Evolutionary conservation across 2,329 filamentous ascomycete genomes (phyloP).

Genomic region (Diaporthe nobilis): DNA sequence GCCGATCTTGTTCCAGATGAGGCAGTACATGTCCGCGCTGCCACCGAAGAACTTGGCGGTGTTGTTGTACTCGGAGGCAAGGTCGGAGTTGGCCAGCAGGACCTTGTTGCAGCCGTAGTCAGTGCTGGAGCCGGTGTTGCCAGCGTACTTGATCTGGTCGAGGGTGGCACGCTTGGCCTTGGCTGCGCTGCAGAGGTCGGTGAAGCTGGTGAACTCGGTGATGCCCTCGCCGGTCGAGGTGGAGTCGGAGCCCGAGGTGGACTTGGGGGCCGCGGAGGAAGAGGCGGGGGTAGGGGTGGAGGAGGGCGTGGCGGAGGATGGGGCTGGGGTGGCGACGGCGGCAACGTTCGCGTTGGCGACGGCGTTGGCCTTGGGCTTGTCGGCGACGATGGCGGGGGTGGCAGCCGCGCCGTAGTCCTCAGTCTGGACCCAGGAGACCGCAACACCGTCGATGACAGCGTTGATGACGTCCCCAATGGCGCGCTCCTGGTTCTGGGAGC

Average conservation of each 20-base stretch:
- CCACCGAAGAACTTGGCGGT: constrained; percentile 44
- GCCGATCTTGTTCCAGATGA: constrained; percentile 69
- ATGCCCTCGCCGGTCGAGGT: constrained; percentile 74
- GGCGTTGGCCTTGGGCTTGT: constrained; percentile 24
- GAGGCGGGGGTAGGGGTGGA: constrained; percentile 36
- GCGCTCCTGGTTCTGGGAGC: constrained; percentile 45
- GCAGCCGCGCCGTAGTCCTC: constrained; percentile 41
- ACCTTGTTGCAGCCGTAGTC: constrained; percentile 69
- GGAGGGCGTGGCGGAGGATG: constrained; percentile 38
- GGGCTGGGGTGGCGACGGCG: constrained; percentile 34
- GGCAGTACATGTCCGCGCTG: constrained; percentile 52
- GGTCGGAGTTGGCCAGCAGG: constrained; percentile 54
- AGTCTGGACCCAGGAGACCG: constrained; percentile 47
- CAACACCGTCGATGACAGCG: constrained; percentile 48
- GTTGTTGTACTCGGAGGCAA: constrained; percentile 56
- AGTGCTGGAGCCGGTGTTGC: constrained; percentile 59
- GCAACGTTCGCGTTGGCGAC: constrained; percentile 6
- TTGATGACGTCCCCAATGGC: constrained; percentile 43
- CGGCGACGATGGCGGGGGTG: constrained; percentile 27
- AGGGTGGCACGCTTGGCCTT: constrained; percentile 62
- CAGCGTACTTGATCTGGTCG: constrained; percentile 61
- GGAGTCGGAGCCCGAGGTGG: constrained; percentile 85
- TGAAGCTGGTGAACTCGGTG: constrained; percentile 50
- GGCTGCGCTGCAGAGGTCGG: constrained; percentile 49
- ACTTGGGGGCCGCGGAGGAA: constrained; percentile 44